phyloP scores from a whole-genome alignment of 2,329 filamentous ascomycete species.

The Fusarium graminum region DNA sequence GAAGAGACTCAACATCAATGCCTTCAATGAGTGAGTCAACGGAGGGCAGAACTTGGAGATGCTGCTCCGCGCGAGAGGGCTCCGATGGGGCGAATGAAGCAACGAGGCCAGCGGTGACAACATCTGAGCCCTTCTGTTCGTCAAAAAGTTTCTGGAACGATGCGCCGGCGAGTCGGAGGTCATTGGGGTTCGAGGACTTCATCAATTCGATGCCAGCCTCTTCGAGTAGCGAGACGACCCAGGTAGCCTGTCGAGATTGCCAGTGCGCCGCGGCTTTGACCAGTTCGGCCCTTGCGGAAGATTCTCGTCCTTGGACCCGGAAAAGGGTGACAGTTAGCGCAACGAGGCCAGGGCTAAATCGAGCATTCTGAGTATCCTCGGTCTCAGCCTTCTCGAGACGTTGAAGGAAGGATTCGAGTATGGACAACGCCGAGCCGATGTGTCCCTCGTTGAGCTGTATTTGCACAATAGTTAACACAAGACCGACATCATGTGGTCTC shows the following conservation, averaged over 20 bases:
- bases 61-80: constrained; percentile 65
- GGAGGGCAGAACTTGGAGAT: constrained; percentile 70
- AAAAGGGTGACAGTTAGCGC: constrained; percentile 85
- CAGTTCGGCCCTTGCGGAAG: constrained; percentile 78
- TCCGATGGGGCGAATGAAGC: constrained; percentile 79
- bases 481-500: constrained; percentile 82
- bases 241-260: constrained; percentile 67
- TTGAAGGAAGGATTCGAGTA: constrained; percentile 81
- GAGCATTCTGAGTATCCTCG: constrained; percentile 72
- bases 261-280: constrained; percentile 86
- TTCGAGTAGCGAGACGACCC: constrained; percentile 75
- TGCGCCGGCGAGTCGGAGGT: constrained; percentile 78
- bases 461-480: constrained; percentile 84
- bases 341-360: constrained; percentile 87
- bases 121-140: constrained; percentile 74
- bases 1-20: constrained; percentile 72
- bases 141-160: constrained; percentile 81
- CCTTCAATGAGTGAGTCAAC: constrained; percentile 71
- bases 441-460: constrained; percentile 81
- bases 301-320: constrained; percentile 78
- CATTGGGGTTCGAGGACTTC: constrained; percentile 76
- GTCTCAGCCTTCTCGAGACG: constrained; percentile 74
- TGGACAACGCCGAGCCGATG: constrained; percentile 77
- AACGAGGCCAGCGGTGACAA: constrained; percentile 85
- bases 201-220: constrained; percentile 88